phyloP scores from a whole-genome alignment of 768 basidiomycete genomes.

The Trametes elegans region DNA sequence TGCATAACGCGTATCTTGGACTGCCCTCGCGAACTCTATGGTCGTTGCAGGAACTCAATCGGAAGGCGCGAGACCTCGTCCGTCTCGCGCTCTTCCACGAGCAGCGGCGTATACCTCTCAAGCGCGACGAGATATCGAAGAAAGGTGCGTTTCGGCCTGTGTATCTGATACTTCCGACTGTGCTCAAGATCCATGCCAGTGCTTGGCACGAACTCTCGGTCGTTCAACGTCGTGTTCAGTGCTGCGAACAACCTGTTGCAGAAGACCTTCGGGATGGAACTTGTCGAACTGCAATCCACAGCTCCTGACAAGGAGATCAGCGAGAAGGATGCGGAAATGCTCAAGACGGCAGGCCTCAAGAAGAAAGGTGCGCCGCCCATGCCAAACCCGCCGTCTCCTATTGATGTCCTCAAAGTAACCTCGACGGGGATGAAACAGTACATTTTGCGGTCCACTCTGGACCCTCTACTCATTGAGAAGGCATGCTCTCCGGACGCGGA shows the following conservation, averaged over 20 bases:
- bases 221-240: slow-evolving; percentile 64
- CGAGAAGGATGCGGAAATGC: slow-evolving; percentile 44
- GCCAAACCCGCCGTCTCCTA: background rate
- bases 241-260: slow-evolving; percentile 63
- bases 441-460: slow-evolving; percentile 75
- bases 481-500: slow-evolving; percentile 50
- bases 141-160: slow-evolving; percentile 50
- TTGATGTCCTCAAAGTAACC: slow-evolving; percentile 37
- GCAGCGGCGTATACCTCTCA: slow-evolving; percentile 61
- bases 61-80: slow-evolving; percentile 69
- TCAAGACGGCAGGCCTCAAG: slow-evolving; percentile 54
- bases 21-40: background rate
- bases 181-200: slow-evolving; percentile 37
- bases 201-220: slow-evolving; percentile 45
- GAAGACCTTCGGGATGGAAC: slow-evolving; percentile 77
- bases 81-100: slow-evolving; percentile 82
- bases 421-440: slow-evolving; percentile 72
- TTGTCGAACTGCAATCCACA: slow-evolving; percentile 74
- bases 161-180: background rate
- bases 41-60: slow-evolving; percentile 51
- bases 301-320: slow-evolving; percentile 49
- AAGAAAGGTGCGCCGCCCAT: slow-evolving; percentile 53
- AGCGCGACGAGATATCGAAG: slow-evolving; percentile 84
- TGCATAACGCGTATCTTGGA: background rate
- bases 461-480: slow-evolving; percentile 57